phyloP scores from a whole-genome alignment of 352 stramenopile species.

The Phytophthora vignae region DNA sequence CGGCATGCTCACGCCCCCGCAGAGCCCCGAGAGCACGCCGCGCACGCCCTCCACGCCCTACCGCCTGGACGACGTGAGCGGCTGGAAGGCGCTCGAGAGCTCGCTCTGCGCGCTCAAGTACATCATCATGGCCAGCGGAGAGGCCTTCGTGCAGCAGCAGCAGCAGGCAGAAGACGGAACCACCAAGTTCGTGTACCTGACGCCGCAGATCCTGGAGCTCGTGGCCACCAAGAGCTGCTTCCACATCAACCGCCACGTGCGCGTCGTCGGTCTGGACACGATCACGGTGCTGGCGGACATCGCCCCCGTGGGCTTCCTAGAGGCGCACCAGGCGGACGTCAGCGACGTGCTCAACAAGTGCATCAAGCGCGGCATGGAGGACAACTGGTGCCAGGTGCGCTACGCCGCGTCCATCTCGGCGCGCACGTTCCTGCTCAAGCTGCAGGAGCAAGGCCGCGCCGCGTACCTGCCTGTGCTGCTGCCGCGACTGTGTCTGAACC shows the following conservation, averaged over 20 bases:
- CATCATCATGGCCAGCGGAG: slow-evolving; percentile 82
- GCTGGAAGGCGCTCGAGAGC: slow-evolving; percentile 97
- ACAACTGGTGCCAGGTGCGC: slow-evolving; percentile 98
- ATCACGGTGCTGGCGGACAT: slow-evolving; percentile 74
- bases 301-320: slow-evolving; percentile 56
- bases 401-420: slow-evolving; percentile 95
- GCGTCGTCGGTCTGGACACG: slow-evolving; percentile 87
- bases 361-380: slow-evolving; percentile 86
- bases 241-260: slow-evolving; percentile 97
- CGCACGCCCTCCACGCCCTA: slow-evolving; percentile 83
- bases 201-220: slow-evolving; percentile 66
- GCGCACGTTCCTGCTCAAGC: slow-evolving; percentile 87
- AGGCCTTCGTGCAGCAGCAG: slow-evolving; percentile 55
- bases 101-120: slow-evolving; percentile 89
- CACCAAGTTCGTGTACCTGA: slow-evolving; percentile 66
- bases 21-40: slow-evolving; percentile 64
- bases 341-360: slow-evolving; percentile 67
- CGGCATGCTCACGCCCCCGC: slow-evolving; percentile 75
- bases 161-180: slow-evolving; percentile 7
- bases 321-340: slow-evolving; percentile 44
- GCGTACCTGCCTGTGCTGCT: slow-evolving; percentile 88
- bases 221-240: slow-evolving; percentile 84
- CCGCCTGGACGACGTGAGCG: slow-evolving; percentile 95
- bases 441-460: slow-evolving; percentile 59
- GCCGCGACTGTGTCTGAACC: slow-evolving; percentile 97